phyloP scores from a whole-genome alignment of 2,329 filamentous ascomycete genomes.

The Pezicula radicicola region DNA sequence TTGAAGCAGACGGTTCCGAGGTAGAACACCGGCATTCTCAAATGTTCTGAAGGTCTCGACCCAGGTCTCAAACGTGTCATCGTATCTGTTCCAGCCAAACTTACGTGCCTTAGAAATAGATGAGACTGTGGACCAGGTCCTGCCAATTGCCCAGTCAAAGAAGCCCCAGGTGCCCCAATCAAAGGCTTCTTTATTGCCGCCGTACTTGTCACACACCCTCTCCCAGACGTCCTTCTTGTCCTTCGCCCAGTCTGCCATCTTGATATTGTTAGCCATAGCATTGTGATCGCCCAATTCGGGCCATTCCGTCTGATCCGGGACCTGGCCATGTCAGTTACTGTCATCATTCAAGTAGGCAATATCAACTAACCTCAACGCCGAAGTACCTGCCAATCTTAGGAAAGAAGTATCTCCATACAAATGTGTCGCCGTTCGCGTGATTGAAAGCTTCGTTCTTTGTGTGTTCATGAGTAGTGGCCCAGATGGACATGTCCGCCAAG shows the following conservation, averaged over 20 bases:
- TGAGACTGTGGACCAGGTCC: constrained; percentile 17
- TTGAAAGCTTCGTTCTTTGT: constrained; percentile 37
- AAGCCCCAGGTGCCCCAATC: constrained; percentile 42
- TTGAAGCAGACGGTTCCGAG: not conserved
- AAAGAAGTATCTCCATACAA: constrained; percentile 36
- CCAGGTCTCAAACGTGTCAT: not conserved
- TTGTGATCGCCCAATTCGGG: not conserved
- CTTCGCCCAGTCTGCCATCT: constrained; percentile 6
- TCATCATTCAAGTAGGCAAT: not conserved
- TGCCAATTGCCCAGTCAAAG: constrained; percentile 22
- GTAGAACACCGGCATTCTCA: not conserved
- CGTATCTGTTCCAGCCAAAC: not conserved
- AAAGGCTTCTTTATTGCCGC: constrained; percentile 10
- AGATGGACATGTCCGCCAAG: constrained; percentile 34
- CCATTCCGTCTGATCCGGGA: not conserved
- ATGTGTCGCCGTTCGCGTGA: constrained; percentile 34
- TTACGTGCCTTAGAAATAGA: constrained; percentile 13
- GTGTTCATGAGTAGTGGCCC: constrained; percentile 28
- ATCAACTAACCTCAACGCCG: constrained; percentile 11
- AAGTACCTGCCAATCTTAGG: constrained; percentile 33
- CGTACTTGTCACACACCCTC: constrained; percentile 2
- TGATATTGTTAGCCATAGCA: not conserved
- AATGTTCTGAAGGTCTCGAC: not conserved
- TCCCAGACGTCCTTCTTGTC: constrained; percentile 10
- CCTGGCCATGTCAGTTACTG: not conserved